These are phyloP conservation scores for Hawksworthiomyces lignivorus DNA, from an alignment of 2,329 filamentous ascomycete species.

Conservation along the genomic window DNA sequence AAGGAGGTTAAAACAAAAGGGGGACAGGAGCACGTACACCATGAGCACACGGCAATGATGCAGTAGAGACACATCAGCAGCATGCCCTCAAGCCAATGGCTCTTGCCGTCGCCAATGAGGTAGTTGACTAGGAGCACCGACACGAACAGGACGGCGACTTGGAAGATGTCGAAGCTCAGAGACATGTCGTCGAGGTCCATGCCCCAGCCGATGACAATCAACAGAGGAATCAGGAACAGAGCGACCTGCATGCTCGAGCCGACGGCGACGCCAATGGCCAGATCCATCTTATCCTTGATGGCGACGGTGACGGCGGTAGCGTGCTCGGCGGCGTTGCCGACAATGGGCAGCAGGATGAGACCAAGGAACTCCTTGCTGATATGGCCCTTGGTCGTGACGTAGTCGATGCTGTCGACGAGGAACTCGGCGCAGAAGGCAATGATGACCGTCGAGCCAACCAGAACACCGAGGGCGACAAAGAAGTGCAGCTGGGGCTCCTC, in stretches of 20 bases:
- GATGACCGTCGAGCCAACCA: slow-evolving; percentile 65
- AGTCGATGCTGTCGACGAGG: slow-evolving; percentile 63
- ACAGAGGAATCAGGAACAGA: slow-evolving; percentile 67
- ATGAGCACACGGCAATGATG: slow-evolving; percentile 66
- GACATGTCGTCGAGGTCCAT: slow-evolving; percentile 67
- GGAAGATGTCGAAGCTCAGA: slow-evolving; percentile 80
- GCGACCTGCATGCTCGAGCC: slow-evolving; percentile 76
- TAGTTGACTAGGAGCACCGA: slow-evolving; percentile 82
- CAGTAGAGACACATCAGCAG: slow-evolving; percentile 69
- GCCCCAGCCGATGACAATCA: slow-evolving; percentile 72
- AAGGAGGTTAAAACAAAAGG: neutral
- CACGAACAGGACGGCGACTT: slow-evolving; percentile 78
- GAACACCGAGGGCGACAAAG: slow-evolving; percentile 61
- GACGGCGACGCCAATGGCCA: slow-evolving; percentile 65
- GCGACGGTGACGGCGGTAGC: slow-evolving; percentile 55
- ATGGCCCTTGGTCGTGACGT: slow-evolving; percentile 48
- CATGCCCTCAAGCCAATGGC: slow-evolving; percentile 73
- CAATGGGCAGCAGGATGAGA: slow-evolving; percentile 60
- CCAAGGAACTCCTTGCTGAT: slow-evolving; percentile 68
- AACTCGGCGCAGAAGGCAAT: slow-evolving; percentile 76
- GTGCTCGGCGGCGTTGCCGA: slow-evolving; percentile 56
- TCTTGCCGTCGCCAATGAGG: slow-evolving; percentile 73
- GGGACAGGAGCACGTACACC: slow-evolving; percentile 39
- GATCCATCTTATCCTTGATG: slow-evolving; percentile 52
- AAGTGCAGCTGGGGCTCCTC: slow-evolving; percentile 71